Percentiles rank a stretch among this genome's conserved stretches.
These are phyloP conservation scores for Zygoascus tannicola DNA, from an alignment of 805 yeast genomes.

Conservation along the genomic window DNA sequence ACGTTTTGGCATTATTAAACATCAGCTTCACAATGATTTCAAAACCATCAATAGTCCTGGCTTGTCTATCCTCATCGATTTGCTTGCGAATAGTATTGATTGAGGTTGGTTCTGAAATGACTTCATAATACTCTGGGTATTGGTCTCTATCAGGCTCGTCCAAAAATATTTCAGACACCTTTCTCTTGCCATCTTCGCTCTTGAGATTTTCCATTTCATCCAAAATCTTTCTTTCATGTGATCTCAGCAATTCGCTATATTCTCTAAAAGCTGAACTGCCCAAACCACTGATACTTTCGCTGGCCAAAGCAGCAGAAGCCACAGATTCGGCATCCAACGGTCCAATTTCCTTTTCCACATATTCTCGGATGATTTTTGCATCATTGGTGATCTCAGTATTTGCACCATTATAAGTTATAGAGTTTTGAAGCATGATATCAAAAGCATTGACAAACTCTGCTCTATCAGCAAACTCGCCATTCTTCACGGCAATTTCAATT, in stretches of 20 bases:
- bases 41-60: constrained; percentile 50
- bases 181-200: constrained; percentile 30
- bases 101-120: constrained; percentile 67
- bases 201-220: constrained; percentile 37
- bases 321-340: constrained; percentile 27
- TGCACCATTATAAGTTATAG: constrained; percentile 61
- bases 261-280: not conserved
- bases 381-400: constrained; percentile 57
- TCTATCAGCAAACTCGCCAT: constrained; percentile 23
- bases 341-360: constrained; percentile 39
- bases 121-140: constrained; percentile 73
- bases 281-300: constrained; percentile 4
- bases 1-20: constrained; percentile 69
- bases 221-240: constrained; percentile 21
- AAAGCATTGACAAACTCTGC: constrained; percentile 50
- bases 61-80: constrained; percentile 40
- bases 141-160: constrained; percentile 60
- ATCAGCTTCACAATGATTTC: constrained; percentile 50
- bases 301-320: not conserved
- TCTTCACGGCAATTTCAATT: constrained; percentile 41
- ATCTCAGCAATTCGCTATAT: constrained; percentile 11
- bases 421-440: constrained; percentile 59
- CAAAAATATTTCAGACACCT: constrained; percentile 61
- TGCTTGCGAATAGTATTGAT: constrained; percentile 48
- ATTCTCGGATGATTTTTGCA: constrained; percentile 46